Conservation (phyloP, 169 alveolate genomes). For the Eimeria mitis region DNA sequence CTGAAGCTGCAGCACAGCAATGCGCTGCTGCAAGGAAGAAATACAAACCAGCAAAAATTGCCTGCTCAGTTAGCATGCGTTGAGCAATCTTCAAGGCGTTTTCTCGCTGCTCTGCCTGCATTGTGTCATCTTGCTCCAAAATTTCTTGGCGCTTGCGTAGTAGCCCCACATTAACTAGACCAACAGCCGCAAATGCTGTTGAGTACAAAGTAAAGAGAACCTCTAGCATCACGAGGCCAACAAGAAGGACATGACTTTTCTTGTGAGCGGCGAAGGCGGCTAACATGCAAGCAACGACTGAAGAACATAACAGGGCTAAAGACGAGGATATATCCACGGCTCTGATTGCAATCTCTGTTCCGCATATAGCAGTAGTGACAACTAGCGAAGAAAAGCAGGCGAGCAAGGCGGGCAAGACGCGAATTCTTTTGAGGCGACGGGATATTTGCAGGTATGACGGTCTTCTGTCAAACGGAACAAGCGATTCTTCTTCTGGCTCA, state of each 20-base stretch:
- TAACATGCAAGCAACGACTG: conserved; percentile 15
- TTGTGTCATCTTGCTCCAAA: not conserved
- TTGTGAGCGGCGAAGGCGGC: conserved; percentile 16
- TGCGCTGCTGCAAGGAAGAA: conserved; percentile 46
- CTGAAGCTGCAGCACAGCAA: conserved; percentile 72
- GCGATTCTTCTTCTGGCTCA: conserved; percentile 4
- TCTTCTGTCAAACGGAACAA: conserved; percentile 15
- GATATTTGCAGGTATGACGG: conserved; percentile 27
- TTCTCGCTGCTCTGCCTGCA: conserved; percentile 59
- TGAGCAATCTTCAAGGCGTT: conserved; percentile 25
- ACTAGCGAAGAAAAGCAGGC: conserved; percentile 18
- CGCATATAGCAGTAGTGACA: conserved; percentile 53
- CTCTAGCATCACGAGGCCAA: conserved; percentile 56
- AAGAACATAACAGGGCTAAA: conserved; percentile 1
- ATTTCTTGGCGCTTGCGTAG: not conserved
- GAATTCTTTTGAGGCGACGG: conserved; percentile 30
- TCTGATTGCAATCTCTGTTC: conserved; percentile 18
- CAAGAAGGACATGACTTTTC: conserved; percentile 54
- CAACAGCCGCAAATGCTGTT: conserved; percentile 45
- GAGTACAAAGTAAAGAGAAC: conserved; percentile 36
- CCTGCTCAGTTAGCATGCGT: conserved; percentile 25
- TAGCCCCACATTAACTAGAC: conserved; percentile 11
- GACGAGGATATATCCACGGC: conserved; percentile 14
- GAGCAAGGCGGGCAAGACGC: conserved; percentile 25
- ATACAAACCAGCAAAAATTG: conserved; percentile 37